Base-by-base conservation (phyloP, 1,284 basidiomycete species). In the Psilocybe mexicana region DNA sequence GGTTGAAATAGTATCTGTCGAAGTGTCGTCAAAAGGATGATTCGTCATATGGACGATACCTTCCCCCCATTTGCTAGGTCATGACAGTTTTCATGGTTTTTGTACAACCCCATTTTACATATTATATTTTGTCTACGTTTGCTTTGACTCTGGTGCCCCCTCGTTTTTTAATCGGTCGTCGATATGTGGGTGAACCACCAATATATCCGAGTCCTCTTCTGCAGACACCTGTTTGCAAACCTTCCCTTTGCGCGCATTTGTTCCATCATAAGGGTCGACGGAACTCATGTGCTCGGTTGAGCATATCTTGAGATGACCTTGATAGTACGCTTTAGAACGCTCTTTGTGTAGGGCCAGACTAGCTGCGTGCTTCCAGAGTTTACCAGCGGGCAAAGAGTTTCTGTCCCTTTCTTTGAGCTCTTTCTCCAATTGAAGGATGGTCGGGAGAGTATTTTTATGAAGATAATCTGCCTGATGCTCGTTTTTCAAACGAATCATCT, bases 221-320 rank as follows among this genome's bases (percentile, higher is more conserved):
- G 63, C 63, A 14, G 69, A 67, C 50, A 68, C 60, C 5, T 64
- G 60, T 33, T 65, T 63, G 35, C 60, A 63, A 51, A 65, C 62
- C 33, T 69, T 60, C 28, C 78, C 77, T 52, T 64, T 71, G 35
- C 79, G 74, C 24, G 75, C 71, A 50, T 70, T 74, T 43, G 73
- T 71, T 51, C 92, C 89, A 64, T 93, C 84, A 65, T 85, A 89
- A 50, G 80, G 79, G 69, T 95, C 92, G 0, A 94, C 85, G 3
- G 67, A 69, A 60, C 82, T 85, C 92, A 94, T 93, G 67, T 94
- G 87, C 69, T 94, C 90, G 47, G 82, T 77, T 85, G 85, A 18
- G 64, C 61, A 59, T 40, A 65, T 67, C 54, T 63, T 62, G 33
- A 67, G 50, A 43, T 65, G 59, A 36, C 56, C 47, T 56, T 57